Conservation (phyloP, 768 basidiomycete genomes). For the Leccinellum albellum region DNA sequence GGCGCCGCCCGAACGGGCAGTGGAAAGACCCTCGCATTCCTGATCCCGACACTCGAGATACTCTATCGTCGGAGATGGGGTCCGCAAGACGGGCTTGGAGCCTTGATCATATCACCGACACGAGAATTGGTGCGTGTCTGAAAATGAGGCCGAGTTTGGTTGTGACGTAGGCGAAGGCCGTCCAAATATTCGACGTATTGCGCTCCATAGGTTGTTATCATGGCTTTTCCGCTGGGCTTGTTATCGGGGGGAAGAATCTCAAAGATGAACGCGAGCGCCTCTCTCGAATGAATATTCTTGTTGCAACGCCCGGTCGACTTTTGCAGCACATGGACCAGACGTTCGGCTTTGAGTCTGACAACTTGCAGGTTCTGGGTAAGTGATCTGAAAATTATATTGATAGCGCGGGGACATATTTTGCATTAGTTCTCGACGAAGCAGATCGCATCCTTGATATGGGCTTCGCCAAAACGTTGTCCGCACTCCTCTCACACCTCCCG, state of each 20-base stretch:
- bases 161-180: constrained; percentile 53
- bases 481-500: constrained; percentile 88
- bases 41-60: constrained; percentile 63
- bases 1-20: constrained; percentile 70
- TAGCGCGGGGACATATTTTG: background rate
- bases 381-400: constrained; percentile 4
- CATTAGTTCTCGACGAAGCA: constrained; percentile 88
- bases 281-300: constrained; percentile 95
- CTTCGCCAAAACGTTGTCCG: constrained; percentile 83
- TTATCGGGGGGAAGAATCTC: constrained; percentile 94
- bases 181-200: constrained; percentile 96
- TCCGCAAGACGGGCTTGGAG: constrained; percentile 74
- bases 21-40: constrained; percentile 72
- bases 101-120: constrained; percentile 90
- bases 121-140: constrained; percentile 70
- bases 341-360: constrained; percentile 86
- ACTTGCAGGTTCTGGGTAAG: constrained; percentile 87
- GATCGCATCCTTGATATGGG: constrained; percentile 97
- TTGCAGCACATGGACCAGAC: constrained; percentile 99
- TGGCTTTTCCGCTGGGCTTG: constrained; percentile 87
- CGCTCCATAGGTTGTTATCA: constrained; percentile 92
- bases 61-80: constrained; percentile 68
- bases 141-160: background rate
- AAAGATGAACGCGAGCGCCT: constrained; percentile 90
- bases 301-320: constrained; percentile 92